phyloP scores from a whole-genome alignment of 306 rosid genomes.

The Dryas alaskensis region DNA sequence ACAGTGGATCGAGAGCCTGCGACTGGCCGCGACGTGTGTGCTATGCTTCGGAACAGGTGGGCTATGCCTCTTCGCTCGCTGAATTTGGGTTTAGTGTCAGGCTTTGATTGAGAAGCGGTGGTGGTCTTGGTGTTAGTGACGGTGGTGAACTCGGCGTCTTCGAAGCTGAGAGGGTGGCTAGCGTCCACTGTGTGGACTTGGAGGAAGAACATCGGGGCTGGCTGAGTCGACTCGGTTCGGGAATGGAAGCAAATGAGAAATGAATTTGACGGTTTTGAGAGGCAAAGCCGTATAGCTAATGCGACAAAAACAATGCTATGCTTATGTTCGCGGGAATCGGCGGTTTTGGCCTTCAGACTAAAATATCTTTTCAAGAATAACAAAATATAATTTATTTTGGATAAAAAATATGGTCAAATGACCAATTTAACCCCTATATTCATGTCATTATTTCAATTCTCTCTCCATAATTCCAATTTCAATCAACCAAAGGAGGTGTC shows the following conservation, averaged over 20 bases:
- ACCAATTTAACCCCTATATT: no score
- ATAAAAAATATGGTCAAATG: no score
- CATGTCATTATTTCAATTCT: no score
- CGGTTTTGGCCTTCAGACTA: no score
- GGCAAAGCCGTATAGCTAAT: not conserved
- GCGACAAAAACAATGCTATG: not conserved
- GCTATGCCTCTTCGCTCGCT: conserved; percentile 68
- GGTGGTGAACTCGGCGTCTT: conserved; percentile 33
- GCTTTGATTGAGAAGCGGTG: conserved; percentile 21
- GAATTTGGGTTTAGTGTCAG: conserved; percentile 37
- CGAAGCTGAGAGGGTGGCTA: conserved; percentile 46
- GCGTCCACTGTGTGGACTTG: conserved; percentile 84
- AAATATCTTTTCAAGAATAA: no score
- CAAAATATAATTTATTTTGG: no score
- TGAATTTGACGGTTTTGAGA: not conserved
- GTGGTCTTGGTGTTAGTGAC: conserved; percentile 21
- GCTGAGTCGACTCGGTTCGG: conserved; percentile 10
- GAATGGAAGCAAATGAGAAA: not conserved
- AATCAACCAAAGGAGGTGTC: no score
- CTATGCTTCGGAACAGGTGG: conserved; percentile 67
- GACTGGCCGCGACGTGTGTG: conserved; percentile 49
- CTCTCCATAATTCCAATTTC: no score
- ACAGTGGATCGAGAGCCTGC: conserved; percentile 54
- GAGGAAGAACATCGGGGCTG: conserved; percentile 61
- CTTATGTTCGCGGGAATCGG: not conserved